Evolutionary conservation across 495 filamentous ascomycete genomes (phyloP), one percentile per base, ranked within the genome.

Genomic region (Aspergillus baeticus): DNA sequence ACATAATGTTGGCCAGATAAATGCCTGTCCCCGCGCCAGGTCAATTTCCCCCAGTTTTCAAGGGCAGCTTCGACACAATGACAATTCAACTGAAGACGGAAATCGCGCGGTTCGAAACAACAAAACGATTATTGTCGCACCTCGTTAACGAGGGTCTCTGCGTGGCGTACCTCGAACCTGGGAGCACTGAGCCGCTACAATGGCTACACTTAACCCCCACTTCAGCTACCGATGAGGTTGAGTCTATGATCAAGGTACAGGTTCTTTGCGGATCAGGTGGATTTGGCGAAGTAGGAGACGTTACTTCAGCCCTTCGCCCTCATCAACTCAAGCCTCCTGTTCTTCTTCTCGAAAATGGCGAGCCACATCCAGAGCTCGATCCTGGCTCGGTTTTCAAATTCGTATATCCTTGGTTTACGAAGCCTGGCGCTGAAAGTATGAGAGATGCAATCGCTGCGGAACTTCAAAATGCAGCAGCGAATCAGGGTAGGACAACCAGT

Each of bases 131-230:
- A 3, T 35, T 51, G 7, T 20, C 37, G 11, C 35, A 51, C 4
- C 22, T 51, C 13, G 48, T 51, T 2, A 51, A 51, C 26, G 48
- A 51, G 20, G 48, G 48, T 5, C 23, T 51, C 11, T 26, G 35
- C 21, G 17, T 18, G 6, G 35, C 36, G 22, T 8, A n/a, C 26
- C 18, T 51, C 15, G 21, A 39, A 14, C 18, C 35, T 29, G 3
- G 18, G 0, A 20, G 23, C 10, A 26, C 48, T 8, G 23, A 36
- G 2, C 31, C 29, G 4, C 1, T 14, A 2, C 35, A 21, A 5
- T 22, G 21, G 20, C 48, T 51, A 5, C 38, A 35, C 48, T 14
- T 51, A 6, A 10, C 3, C 3, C 18, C 2, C n/a, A 5, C 17
- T 3, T 5, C 39, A 6, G 22, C 18, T 43, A 21, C 13, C 6